Conservation (phyloP, 768 basidiomycete species). For the Crepidotus variabilis region DNA sequence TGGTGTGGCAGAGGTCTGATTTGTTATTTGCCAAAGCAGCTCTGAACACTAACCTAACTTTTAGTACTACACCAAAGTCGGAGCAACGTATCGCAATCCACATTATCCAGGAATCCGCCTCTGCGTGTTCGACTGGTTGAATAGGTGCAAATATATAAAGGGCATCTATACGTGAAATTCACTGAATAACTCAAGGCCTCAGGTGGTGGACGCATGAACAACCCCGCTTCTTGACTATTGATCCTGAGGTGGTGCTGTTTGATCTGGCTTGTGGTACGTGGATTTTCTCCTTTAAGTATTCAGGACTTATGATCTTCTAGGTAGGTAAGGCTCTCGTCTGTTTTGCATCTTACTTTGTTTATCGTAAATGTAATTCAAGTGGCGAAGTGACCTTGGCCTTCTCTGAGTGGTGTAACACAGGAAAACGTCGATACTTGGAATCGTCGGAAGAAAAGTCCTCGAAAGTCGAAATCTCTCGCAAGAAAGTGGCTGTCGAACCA, state of each 20-base stretch:
- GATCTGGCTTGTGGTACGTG: constrained; percentile 58
- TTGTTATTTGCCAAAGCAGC: not conserved
- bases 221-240: constrained; percentile 9
- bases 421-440: constrained; percentile 22
- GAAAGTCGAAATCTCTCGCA: constrained; percentile 6
- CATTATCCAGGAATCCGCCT: constrained; percentile 65
- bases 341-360: constrained; percentile 6
- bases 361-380: constrained; percentile 27
- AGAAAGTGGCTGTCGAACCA: constrained; percentile 21
- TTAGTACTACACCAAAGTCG: constrained; percentile 63
- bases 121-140: constrained; percentile 50
- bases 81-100: constrained; percentile 68
- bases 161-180: not conserved
- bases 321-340: constrained; percentile 20
- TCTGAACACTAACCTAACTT: not conserved
- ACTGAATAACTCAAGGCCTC: constrained; percentile 4
- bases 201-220: constrained; percentile 38
- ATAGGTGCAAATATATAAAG: constrained; percentile 30
- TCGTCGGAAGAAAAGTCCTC: constrained; percentile 3
- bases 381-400: constrained; percentile 62
- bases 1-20: constrained; percentile 55
- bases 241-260: constrained; percentile 36
- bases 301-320: constrained; percentile 11
- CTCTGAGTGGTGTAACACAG: constrained; percentile 55
- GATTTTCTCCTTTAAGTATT: constrained; percentile 12